Percentiles rank a stretch among this genome's conserved stretches.
Evolutionary conservation across 306 rosid genomes (phyloP).

Genomic region (Medicago lupulina): DNA sequence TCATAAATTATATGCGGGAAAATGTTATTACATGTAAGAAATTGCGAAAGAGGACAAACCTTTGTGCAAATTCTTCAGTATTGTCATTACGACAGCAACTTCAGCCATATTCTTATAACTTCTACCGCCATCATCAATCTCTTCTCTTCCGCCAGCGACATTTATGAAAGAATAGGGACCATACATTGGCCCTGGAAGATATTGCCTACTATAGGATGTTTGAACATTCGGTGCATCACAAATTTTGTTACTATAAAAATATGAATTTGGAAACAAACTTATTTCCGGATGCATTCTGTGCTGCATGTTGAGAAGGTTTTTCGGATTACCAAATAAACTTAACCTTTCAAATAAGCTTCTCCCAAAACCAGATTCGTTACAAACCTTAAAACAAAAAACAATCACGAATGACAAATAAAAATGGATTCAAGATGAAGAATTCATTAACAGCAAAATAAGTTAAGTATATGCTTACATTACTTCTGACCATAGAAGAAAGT

Average conservation of each 20-base stretch:
- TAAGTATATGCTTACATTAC: slow-evolving; percentile 52
- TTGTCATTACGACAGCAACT: slow-evolving; percentile 54
- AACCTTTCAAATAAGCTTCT: slow-evolving; percentile 77
- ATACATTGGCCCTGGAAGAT: slow-evolving; percentile 61
- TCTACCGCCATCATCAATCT: slow-evolving; percentile 59
- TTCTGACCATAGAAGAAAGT: slow-evolving; percentile 60
- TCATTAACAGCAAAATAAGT: not conserved
- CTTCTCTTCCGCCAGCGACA: slow-evolving; percentile 65
- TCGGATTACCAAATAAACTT: slow-evolving; percentile 43
- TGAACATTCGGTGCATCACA: slow-evolving; percentile 57
- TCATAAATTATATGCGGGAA: not conserved
- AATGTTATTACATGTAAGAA: not conserved
- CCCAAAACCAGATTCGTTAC: slow-evolving; percentile 61
- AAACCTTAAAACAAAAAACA: slow-evolving; percentile 46
- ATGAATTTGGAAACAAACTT: slow-evolving; percentile 65
- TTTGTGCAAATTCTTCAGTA: slow-evolving; percentile 53
- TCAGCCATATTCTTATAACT: slow-evolving; percentile 71
- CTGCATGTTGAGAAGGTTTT: slow-evolving; percentile 62
- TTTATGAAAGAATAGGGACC: slow-evolving; percentile 75
- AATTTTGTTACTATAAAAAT: slow-evolving; percentile 55
- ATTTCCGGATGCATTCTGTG: slow-evolving; percentile 80
- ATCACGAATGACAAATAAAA: not conserved
- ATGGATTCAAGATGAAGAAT: not conserved
- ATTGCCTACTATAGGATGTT: slow-evolving; percentile 43
- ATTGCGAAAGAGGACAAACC: slow-evolving; percentile 42